phyloP scores from a whole-genome alignment of 176 grass and related monocot species.

The Carex myosuroides region DNA sequence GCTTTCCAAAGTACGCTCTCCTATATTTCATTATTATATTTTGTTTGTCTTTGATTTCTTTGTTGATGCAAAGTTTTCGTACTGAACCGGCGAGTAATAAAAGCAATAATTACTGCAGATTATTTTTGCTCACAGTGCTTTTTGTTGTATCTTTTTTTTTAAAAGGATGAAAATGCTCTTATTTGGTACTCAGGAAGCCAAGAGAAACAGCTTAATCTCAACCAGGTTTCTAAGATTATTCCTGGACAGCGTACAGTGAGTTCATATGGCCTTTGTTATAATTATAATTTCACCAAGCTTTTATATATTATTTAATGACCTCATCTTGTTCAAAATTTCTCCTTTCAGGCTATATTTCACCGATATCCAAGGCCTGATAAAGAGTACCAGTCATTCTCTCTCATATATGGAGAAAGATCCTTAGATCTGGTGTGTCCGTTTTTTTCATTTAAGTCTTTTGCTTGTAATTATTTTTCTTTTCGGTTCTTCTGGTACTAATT shows the following conservation, averaged over 20 bases:
- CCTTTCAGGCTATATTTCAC: conserved; percentile 63
- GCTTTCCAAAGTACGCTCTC: conserved; percentile 52
- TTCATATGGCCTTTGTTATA: conserved; percentile 3
- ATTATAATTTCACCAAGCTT: neutral
- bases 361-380: conserved; percentile 74
- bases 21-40: neutral
- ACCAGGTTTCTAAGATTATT: conserved; percentile 73
- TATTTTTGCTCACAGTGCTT: conserved; percentile 3
- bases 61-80: neutral
- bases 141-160: conserved; percentile 8
- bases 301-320: neutral
- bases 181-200: conserved; percentile 64
- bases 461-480: neutral
- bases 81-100: neutral
- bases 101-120: neutral
- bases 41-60: too few species aligned
- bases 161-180: conserved; percentile 51
- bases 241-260: conserved; percentile 72
- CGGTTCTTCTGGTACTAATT: conserved; percentile 22
- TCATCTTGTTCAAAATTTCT: neutral
- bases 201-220: conserved; percentile 57
- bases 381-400: conserved; percentile 83
- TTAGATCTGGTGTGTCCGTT: conserved; percentile 60
- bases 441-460: conserved; percentile 7
- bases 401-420: conserved; percentile 66